Base-by-base conservation (phyloP, 768 basidiomycete species). In the Pulveroboletus sp. region DNA sequence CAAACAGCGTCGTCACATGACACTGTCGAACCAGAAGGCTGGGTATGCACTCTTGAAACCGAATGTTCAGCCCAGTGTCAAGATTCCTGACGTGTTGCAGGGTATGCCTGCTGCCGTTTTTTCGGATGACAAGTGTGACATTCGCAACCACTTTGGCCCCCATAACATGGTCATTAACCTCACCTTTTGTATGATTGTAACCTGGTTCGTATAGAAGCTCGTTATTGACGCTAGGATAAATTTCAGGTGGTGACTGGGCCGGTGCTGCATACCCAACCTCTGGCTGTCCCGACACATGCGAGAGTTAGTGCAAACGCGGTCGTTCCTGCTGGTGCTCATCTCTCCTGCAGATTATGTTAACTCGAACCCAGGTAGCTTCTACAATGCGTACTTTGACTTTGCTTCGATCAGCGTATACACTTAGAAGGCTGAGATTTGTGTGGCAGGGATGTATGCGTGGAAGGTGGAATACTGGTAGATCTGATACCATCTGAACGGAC, bases 321-420 rank as follows among this genome's bases (percentile, higher is more conserved):
- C 5, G 35, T 36, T 41, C 47, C 12, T 50, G 20, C 22, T 3
- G 14, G 19, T 29, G 24, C 26, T 40, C 19, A 16, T 30, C 7
- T 22, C 37, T 14, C 35, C 12, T 35, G 16, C 50, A 85, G 83
- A 79, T 11, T 57, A 35, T 20, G 59, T 60, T 13, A 40, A 60
- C 45, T 24, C 23, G 53, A 83, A 86, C 58, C 88, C 88, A 2
- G 63, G 67, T 4, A 83, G 82, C 11, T 89, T 89, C 68, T 54
- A 56, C 10, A 70, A 85, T 27, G 85, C 89, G 0, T 89, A 81
- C 71, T 90, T 86, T 69, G 79, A 86, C 37, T 76, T 91, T 63
- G 74, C 76, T 40, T 78, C 76, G 43, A 65, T 89, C 45, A 77
- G 75, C 50, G 68, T 81, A 26, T 82, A 80, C 63, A 67, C 60